These are phyloP conservation scores for Erodium moschatum DNA, from an alignment of 441 rosid species.

Conservation along the genomic window DNA sequence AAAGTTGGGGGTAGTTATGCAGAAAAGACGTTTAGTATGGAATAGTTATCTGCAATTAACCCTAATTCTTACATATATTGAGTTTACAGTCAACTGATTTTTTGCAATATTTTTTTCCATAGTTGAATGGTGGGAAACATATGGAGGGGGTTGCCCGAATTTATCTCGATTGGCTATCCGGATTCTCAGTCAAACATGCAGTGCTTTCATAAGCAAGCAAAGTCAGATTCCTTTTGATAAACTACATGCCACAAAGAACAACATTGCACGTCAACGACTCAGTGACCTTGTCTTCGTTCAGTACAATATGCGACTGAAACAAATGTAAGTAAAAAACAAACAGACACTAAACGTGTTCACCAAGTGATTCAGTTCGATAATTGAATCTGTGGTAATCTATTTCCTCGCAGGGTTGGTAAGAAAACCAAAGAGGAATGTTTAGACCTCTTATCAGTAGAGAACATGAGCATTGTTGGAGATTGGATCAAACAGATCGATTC, in stretches of 20 bases:
- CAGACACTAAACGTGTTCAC: not conserved
- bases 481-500: constrained; percentile 56
- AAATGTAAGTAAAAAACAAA: constrained; percentile 31
- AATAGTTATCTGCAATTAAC: no score
- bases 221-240: constrained; percentile 35
- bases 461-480: constrained; percentile 43
- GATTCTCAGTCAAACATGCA: constrained; percentile 74
- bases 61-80: not conserved
- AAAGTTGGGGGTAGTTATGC: no score
- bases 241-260: constrained; percentile 46
- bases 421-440: constrained; percentile 29
- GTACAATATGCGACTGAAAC: constrained; percentile 49
- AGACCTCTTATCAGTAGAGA: constrained; percentile 50
- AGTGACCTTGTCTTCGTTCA: constrained; percentile 52
- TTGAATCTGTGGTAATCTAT: constrained; percentile 18
- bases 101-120: not conserved
- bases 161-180: constrained; percentile 68
- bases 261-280: constrained; percentile 46
- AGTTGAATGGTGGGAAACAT: constrained; percentile 98
- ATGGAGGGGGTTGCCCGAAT: constrained; percentile 87
- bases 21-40: no score
- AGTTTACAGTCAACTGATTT: constrained; percentile 9
- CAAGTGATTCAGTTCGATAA: not conserved
- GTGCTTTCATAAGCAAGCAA: constrained; percentile 39
- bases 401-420: constrained; percentile 26